Evolutionary conservation across 768 basidiomycete species (phyloP).

Genomic region (Lactarius quietus): DNA sequence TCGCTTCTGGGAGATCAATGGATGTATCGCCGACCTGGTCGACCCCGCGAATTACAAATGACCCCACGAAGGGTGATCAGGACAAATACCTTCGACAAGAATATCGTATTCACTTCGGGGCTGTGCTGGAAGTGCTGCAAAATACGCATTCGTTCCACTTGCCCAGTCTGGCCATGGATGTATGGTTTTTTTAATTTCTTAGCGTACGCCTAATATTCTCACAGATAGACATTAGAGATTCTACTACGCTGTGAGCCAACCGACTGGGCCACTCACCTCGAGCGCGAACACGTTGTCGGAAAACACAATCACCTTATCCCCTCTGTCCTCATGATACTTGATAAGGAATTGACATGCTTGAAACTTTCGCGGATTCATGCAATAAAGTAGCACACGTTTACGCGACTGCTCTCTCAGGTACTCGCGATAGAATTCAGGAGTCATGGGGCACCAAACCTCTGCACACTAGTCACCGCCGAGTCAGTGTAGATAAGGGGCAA

Average conservation of each 20-base stretch:
- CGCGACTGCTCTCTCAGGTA: constrained; percentile 91
- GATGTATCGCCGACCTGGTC: constrained; percentile 93
- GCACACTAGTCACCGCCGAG: constrained; percentile 63
- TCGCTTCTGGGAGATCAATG: constrained; percentile 98
- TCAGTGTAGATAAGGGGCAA: constrained; percentile 10
- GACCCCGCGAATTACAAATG: constrained; percentile 16
- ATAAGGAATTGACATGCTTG: constrained; percentile 99
- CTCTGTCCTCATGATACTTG: constrained; percentile 95
- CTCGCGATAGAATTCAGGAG: constrained; percentile 97
- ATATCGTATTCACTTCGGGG: constrained; percentile 95
- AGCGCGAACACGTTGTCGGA: constrained; percentile 97
- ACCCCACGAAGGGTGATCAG: constrained; percentile 17
- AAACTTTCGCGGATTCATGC: constrained; percentile 99
- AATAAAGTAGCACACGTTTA: constrained; percentile 93
- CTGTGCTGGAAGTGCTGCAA: constrained; percentile 94
- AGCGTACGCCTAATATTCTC: constrained; percentile 68
- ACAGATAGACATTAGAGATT: not conserved
- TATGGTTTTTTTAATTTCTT: constrained; percentile 90
- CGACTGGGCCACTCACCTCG: constrained; percentile 54
- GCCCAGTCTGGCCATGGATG: constrained; percentile 94
- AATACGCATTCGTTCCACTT: constrained; percentile 93
- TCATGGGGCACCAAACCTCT: constrained; percentile 99
- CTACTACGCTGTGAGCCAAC: not conserved
- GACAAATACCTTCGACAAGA: constrained; percentile 76
- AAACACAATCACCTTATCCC: constrained; percentile 99